phyloP scores from a whole-genome alignment of 495 filamentous ascomycete species.

The Aspergillus sclerotiicarbonarius region DNA sequence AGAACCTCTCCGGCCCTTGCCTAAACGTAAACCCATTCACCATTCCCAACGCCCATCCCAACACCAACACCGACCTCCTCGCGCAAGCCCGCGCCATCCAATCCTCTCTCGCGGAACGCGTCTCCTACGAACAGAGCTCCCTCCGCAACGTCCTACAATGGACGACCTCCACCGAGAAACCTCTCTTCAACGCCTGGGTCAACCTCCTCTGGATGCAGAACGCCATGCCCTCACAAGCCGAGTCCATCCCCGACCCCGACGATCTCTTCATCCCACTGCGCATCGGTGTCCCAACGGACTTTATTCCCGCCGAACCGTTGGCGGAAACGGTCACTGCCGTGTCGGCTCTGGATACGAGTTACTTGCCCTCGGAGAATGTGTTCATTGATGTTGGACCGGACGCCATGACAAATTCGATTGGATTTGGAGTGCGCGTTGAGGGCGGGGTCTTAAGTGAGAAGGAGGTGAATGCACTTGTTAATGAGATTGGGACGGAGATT shows the following conservation, averaged over 20 bases:
- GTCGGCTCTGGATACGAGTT: conserved; percentile 22
- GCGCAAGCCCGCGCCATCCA: conserved; percentile 22
- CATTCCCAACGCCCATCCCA: conserved; percentile 9
- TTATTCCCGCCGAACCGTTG: conserved; percentile 17
- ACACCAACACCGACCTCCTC: not conserved
- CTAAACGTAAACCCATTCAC: conserved; percentile 32
- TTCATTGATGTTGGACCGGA: conserved; percentile 31
- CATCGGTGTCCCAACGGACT: conserved; percentile 29
- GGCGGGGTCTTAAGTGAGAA: conserved; percentile 19
- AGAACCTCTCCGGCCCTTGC: conserved; percentile 25
- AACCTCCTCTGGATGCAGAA: conserved; percentile 36
- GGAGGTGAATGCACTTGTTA: conserved; percentile 22
- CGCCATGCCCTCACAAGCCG: conserved; percentile 7
- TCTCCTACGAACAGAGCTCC: conserved; percentile 32
- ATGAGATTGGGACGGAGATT: conserved; percentile 22
- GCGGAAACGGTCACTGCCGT: conserved; percentile 18
- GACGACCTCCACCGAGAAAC: conserved; percentile 10
- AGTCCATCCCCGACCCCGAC: not conserved
- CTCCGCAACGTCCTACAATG: conserved; percentile 25
- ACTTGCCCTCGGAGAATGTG: conserved; percentile 26
- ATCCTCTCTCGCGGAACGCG: conserved; percentile 25
- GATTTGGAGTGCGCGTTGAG: conserved; percentile 31
- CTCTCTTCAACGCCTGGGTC: conserved; percentile 34
- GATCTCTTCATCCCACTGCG: conserved; percentile 20
- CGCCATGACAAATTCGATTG: conserved; percentile 24